These are phyloP conservation scores for Lepiota venenata DNA, from an alignment of 768 basidiomycete species.

Conservation along the genomic window DNA sequence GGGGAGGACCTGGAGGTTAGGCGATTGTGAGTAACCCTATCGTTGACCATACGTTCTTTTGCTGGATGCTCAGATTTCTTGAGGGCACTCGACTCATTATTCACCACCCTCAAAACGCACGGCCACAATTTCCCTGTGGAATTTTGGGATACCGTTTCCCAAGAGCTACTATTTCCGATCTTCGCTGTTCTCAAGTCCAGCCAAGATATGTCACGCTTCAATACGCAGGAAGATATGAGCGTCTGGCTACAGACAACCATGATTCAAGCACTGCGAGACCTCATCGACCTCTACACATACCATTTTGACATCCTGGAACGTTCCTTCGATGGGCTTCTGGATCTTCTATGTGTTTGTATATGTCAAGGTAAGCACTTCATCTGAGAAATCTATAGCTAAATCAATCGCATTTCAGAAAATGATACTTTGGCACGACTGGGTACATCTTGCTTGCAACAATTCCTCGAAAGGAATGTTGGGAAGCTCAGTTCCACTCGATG, in stretches of 20 bases:
- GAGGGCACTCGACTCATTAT: constrained; percentile 96
- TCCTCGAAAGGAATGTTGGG: constrained; percentile 87
- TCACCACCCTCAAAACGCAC: constrained; percentile 88
- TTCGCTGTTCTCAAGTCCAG: constrained; percentile 94
- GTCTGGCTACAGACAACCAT: constrained; percentile 99
- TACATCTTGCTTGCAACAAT: constrained; percentile 94
- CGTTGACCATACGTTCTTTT: background rate
- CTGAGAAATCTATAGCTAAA: background rate
- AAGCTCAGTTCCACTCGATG: constrained; percentile 84
- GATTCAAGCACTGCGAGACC: constrained; percentile 94
- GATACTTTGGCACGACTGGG: constrained; percentile 97
- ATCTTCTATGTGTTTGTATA: constrained; percentile 92
- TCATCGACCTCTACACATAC: constrained; percentile 94
- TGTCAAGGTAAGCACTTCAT: constrained; percentile 79
- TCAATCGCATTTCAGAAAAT: constrained; percentile 64
- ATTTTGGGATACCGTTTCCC: constrained; percentile 98
- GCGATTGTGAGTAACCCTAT: constrained; percentile 69
- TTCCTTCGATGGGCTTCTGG: constrained; percentile 90
- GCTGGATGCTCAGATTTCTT: constrained; percentile 9
- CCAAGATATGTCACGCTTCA: constrained; percentile 90
- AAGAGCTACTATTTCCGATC: constrained; percentile 96
- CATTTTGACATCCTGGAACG: constrained; percentile 91
- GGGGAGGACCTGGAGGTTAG: constrained; percentile 98
- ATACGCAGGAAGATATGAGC: constrained; percentile 97
- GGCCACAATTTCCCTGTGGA: constrained; percentile 82